phyloP scores from a whole-genome alignment of 345 rosid genomes.

The Hibiscus mutabilis region DNA sequence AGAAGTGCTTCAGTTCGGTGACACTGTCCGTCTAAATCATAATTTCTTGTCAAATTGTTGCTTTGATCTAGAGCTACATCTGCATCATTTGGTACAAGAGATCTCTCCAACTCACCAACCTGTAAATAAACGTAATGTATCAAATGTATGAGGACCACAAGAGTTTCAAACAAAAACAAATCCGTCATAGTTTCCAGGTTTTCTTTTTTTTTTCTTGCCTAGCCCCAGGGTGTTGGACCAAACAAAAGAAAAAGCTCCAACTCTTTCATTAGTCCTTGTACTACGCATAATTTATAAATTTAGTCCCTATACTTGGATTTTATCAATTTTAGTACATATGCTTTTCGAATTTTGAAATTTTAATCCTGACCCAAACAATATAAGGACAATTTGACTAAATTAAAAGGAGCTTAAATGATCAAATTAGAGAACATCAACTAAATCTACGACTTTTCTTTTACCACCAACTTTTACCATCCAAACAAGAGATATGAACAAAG shows the following conservation, averaged over 20 bases:
- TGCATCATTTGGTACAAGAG: slow-evolving; percentile 53
- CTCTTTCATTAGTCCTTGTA: too few species aligned
- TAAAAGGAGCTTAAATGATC: too few species aligned
- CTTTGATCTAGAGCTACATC: slow-evolving; percentile 36
- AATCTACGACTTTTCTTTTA: background rate
- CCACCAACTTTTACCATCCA: background rate
- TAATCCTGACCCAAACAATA: too few species aligned
- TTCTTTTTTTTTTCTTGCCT: too few species aligned
- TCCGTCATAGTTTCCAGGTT: background rate
- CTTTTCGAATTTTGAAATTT: too few species aligned
- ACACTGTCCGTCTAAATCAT: slow-evolving; percentile 63
- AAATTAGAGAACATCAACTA: too few species aligned
- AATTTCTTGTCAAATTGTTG: slow-evolving; percentile 44
- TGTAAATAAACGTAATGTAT: slow-evolving; percentile 13
- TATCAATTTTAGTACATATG: too few species aligned
- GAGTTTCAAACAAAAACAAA: background rate
- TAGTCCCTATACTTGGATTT: background rate
- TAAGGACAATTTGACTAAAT: too few species aligned
- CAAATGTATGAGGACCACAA: slow-evolving; percentile 9
- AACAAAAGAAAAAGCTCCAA: too few species aligned
- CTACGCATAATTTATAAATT: too few species aligned
- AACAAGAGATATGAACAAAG: background rate
- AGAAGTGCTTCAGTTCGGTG: slow-evolving; percentile 50
- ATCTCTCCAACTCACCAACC: slow-evolving; percentile 64
- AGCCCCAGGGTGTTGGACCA: background rate